A percentile compares a stretch with the other conserved stretches of the same genome.
Conservation (phyloP, 768 basidiomycete genomes). For the Lactarius quietus region DNA sequence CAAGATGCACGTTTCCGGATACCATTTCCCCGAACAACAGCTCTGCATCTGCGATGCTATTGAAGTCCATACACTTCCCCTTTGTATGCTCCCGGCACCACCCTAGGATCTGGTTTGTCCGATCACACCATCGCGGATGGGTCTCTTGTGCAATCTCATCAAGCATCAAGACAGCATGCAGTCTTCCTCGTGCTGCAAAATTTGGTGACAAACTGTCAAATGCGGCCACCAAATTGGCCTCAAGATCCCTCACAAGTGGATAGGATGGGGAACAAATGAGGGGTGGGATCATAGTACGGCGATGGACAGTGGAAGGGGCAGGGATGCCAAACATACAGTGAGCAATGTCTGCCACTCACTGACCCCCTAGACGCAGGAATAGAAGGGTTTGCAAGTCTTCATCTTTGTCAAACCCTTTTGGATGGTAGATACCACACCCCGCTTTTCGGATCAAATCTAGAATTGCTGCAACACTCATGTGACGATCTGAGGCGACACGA, state of each 20-base stretch:
- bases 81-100: constrained; percentile 3
- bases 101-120: constrained; percentile 8
- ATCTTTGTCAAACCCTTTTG: constrained; percentile 5
- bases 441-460: background rate
- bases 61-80: background rate
- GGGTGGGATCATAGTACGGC: background rate
- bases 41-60: background rate
- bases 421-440: background rate
- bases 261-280: background rate
- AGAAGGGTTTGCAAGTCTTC: background rate
- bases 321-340: background rate
- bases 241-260: no score
- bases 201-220: background rate
- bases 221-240: background rate
- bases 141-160: constrained; percentile 7
- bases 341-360: background rate
- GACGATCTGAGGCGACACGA: background rate
- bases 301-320: background rate
- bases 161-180: background rate
- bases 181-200: background rate
- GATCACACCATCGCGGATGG: constrained; percentile 2
- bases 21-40: background rate
- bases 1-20: background rate
- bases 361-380: background rate
- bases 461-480: background rate